Percentiles rank a stretch among this genome's conserved stretches.
These are phyloP conservation scores for Neofusicoccum kwambonambiense DNA, from an alignment of 2,329 filamentous ascomycete genomes.

Conservation along the genomic window DNA sequence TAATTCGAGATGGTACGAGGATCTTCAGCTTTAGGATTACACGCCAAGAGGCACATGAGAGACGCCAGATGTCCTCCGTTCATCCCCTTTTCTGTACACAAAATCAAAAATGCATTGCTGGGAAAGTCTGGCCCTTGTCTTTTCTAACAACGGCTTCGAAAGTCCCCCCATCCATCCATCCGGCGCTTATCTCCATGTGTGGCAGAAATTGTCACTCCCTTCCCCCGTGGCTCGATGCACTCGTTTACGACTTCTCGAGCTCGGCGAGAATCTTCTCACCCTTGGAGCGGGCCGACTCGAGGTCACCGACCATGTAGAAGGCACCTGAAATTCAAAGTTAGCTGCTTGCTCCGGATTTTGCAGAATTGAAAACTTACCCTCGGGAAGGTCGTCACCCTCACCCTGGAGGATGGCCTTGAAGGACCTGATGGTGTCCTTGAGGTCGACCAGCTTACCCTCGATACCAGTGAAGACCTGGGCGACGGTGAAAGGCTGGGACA, in stretches of 20 bases:
- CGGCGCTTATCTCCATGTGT: conserved; percentile 14
- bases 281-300: conserved; percentile 89
- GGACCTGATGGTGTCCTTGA: conserved; percentile 95
- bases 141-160: conserved; percentile 8
- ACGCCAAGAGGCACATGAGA: conserved; percentile 18
- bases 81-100: conserved; percentile 17
- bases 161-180: conserved; percentile 4
- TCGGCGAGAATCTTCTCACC: conserved; percentile 99
- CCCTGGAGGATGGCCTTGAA: conserved; percentile 97
- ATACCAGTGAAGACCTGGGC: conserved; percentile 86
- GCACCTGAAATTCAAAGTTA: conserved; percentile 47
- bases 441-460: conserved; percentile 93
- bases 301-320: conserved; percentile 98
- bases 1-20: conserved; percentile 14
- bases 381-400: conserved; percentile 93
- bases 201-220: conserved; percentile 13
- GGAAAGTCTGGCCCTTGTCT: conserved; percentile 13
- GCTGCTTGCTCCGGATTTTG: background rate
- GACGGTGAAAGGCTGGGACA: conserved; percentile 97
- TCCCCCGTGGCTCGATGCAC: conserved; percentile 1
- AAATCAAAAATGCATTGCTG: conserved; percentile 16
- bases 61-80: conserved; percentile 14
- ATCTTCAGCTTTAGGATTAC: conserved; percentile 20
- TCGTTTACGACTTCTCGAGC: conserved; percentile 57
- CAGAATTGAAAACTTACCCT: conserved; percentile 58